These are phyloP conservation scores for Sporothrix globosa DNA, from an alignment of 2,329 filamentous ascomycete species.

Conservation along the genomic window DNA sequence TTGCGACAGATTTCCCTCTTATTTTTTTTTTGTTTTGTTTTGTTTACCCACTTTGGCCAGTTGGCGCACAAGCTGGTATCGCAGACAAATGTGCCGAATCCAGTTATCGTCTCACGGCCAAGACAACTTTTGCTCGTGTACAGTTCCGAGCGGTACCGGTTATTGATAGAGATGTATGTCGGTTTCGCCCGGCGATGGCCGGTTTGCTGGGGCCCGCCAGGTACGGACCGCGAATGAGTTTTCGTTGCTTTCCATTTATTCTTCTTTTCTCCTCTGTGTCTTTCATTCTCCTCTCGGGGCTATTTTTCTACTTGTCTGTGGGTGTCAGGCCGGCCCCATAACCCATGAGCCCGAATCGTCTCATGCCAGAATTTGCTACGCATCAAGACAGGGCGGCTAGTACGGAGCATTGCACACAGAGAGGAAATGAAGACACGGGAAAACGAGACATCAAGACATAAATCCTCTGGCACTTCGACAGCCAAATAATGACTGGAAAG, in stretches of 20 bases:
- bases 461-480: too few relatives aligned
- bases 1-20: conserved; percentile 6
- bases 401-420: neutral
- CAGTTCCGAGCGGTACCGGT: conserved; percentile 3
- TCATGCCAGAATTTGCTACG: neutral
- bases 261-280: neutral
- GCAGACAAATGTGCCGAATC: neutral
- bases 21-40: neutral
- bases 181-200: neutral
- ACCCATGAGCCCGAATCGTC: neutral
- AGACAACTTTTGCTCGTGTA: neutral
- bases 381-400: neutral
- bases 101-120: conserved; percentile 7
- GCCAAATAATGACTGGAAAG: too few relatives aligned
- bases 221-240: too few relatives aligned
- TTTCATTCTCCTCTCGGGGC: neutral
- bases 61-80: conserved; percentile 10
- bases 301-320: conserved; percentile 1
- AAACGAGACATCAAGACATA: neutral
- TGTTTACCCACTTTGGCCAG: neutral
- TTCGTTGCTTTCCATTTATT: neutral
- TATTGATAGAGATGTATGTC: neutral
- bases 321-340: conserved; percentile 8
- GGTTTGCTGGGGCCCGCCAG: conserved; percentile 6
- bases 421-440: neutral